phyloP scores from a whole-genome alignment of 192 early-diverging fungal species.

The Mortierella claussenii region DNA sequence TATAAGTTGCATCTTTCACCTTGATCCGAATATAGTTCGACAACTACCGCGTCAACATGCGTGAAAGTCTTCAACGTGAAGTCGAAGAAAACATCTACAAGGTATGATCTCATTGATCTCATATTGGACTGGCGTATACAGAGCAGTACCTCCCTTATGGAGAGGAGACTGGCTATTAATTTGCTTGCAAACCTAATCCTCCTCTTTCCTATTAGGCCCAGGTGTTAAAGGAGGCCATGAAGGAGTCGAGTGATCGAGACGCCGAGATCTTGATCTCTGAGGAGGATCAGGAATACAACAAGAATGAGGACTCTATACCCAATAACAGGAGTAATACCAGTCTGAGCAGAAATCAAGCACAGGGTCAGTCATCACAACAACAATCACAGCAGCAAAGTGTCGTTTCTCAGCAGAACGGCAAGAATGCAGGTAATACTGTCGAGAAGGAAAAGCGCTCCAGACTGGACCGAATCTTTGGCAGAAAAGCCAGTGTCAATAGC shows the following conservation, averaged over 20 bases:
- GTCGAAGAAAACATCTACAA: conserved; percentile 51
- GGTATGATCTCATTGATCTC: neutral
- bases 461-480: conserved; percentile 39
- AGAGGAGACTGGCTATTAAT: no score
- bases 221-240: conserved; percentile 52
- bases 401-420: neutral
- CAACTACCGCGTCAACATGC: conserved; percentile 50
- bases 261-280: conserved; percentile 33
- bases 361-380: neutral
- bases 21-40: conserved; percentile 51
- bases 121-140: no score
- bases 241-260: conserved; percentile 46
- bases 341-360: conserved; percentile 12
- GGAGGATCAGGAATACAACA: conserved; percentile 29
- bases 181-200: no score
- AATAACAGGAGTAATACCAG: conserved; percentile 33
- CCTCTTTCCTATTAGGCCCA: no score
- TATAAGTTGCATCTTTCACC: no score
- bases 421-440: neutral
- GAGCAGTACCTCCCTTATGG: no score
- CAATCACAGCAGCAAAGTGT: neutral
- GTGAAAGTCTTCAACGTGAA: conserved; percentile 49
- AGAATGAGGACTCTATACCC: conserved; percentile 2
- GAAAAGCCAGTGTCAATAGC: conserved; percentile 29
- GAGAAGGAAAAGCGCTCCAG: conserved; percentile 24